Evolutionary conservation across 2,329 filamentous ascomycete genomes (phyloP), one percentile per base, ranked within the genome.

Genomic region (Epichloe aotearoae): DNA sequence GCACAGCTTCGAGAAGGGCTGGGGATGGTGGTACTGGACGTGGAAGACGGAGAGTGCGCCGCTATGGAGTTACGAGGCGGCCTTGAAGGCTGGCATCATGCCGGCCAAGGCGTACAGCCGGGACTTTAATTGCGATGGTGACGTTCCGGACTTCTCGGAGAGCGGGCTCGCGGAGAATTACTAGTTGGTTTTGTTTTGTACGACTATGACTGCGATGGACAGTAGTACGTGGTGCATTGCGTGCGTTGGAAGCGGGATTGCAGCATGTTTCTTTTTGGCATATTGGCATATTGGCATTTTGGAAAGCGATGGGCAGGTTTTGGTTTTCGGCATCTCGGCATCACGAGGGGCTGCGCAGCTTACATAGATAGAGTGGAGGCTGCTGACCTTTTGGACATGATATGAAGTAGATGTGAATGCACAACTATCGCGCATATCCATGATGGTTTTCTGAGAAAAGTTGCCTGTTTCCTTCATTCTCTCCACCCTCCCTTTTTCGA

Each of bases 21-120:
- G 86, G 84, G 93, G 93, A 46, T 98, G 93, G 93, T 96, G 95
- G 71, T 98, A 98, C 70, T 98, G 93, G 93, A 97, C 90, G 36
- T 95, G 93, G 91, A 80, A 89, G 69, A 95, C 91, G 33, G 91
- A 97, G 72, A 75, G 69, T 56, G 83, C 86, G 46, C 74, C 82
- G 53, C 88, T 96, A 69, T 98, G 93, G 93, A 95, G 89, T 65
- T 95, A 93, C 72, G 82, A 90, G 67, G 74, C 82, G 56, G 90
- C 88, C 0, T 72, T 90, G 55, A 76, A 76, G 49, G 85, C 85
- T 2, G 88, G 88, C 0, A 88, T 91, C 46, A 66, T 98, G 69
- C 93, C 93, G 2, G 65, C 71, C 39, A 84, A 86, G 70, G 84
- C 86, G 1, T 88, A 84, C 62, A 69, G 80, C 20, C 75, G 82